Conservation (phyloP, 768 basidiomycete genomes). For the Amanita pseudoporphyria region DNA sequence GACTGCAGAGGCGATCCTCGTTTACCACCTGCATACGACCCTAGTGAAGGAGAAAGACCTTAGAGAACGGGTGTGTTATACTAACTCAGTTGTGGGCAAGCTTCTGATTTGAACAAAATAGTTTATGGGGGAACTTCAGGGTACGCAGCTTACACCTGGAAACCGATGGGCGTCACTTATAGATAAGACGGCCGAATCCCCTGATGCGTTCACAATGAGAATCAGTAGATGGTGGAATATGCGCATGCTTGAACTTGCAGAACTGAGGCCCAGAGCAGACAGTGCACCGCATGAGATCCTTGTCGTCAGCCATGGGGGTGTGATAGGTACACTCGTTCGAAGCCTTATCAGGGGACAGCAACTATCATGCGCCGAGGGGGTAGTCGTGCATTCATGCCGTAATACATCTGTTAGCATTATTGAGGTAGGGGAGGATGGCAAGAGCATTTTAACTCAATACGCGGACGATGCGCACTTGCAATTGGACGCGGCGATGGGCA, state of each 20-base stretch:
- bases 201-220: constrained; percentile 34
- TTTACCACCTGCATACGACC: constrained; percentile 36
- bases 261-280: constrained; percentile 14
- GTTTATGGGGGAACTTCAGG: constrained; percentile 58
- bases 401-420: constrained; percentile 54
- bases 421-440: constrained; percentile 33
- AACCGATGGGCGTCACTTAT: constrained; percentile 12
- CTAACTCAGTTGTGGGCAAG: not conserved
- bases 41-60: constrained; percentile 37
- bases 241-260: constrained; percentile 24
- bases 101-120: constrained; percentile 15
- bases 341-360: constrained; percentile 33
- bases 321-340: constrained; percentile 45
- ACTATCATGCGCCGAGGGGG: constrained; percentile 25
- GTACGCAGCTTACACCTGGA: constrained; percentile 18
- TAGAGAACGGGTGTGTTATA: constrained; percentile 50
- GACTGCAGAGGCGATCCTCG: constrained; percentile 61
- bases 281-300: constrained; percentile 34
- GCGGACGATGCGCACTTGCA: constrained; percentile 47
- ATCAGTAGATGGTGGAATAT: constrained; percentile 53
- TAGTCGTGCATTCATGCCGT: constrained; percentile 26
- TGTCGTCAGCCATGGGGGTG: constrained; percentile 58
- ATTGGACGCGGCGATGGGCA: constrained; percentile 12
- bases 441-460: constrained; percentile 38
- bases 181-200: constrained; percentile 28